A percentile compares a stretch with the other conserved stretches of the same genome.
Evolutionary conservation across 805 yeast genomes (phyloP).

Genomic region (Suhomyces vadensis): DNA sequence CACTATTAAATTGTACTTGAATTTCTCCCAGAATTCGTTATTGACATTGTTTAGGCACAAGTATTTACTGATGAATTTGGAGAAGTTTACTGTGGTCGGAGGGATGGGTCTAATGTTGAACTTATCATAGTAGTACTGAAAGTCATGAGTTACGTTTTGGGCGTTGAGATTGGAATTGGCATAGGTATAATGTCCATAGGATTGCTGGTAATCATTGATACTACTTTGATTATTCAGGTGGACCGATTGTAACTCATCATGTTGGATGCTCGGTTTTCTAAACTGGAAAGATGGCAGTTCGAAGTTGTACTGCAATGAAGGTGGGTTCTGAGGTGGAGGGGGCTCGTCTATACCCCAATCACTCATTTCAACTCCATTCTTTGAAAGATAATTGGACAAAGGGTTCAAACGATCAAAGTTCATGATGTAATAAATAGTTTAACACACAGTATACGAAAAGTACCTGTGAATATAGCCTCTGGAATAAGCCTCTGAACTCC

Average conservation of each 20-base stretch:
- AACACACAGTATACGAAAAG: neutral
- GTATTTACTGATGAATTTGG: constrained; percentile 27
- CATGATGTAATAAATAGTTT: constrained; percentile 16
- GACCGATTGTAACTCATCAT: constrained; percentile 1
- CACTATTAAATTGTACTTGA: constrained; percentile 40
- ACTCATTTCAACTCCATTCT: constrained; percentile 20
- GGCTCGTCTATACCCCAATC: constrained; percentile 42
- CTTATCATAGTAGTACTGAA: constrained; percentile 15
- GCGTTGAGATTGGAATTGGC: neutral
- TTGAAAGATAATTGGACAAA: constrained; percentile 23
- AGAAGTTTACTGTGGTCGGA: constrained; percentile 22
- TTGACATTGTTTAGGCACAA: constrained; percentile 19
- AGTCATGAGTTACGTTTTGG: constrained; percentile 6
- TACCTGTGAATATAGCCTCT: neutral
- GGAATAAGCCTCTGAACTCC: no score
- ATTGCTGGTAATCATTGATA: neutral
- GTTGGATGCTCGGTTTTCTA: constrained; percentile 4
- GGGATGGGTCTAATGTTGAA: constrained; percentile 10
- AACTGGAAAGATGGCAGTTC: constrained; percentile 2
- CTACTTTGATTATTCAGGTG: constrained; percentile 1
- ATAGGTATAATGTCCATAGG: neutral
- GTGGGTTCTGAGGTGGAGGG: constrained; percentile 10
- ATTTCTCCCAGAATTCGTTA: constrained; percentile 37
- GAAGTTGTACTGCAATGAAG: neutral
- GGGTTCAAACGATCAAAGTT: constrained; percentile 30